Evolutionary conservation across 441 rosid genomes (phyloP), one percentile per base, ranked within the genome.

Genomic region (Populus hybrid): DNA sequence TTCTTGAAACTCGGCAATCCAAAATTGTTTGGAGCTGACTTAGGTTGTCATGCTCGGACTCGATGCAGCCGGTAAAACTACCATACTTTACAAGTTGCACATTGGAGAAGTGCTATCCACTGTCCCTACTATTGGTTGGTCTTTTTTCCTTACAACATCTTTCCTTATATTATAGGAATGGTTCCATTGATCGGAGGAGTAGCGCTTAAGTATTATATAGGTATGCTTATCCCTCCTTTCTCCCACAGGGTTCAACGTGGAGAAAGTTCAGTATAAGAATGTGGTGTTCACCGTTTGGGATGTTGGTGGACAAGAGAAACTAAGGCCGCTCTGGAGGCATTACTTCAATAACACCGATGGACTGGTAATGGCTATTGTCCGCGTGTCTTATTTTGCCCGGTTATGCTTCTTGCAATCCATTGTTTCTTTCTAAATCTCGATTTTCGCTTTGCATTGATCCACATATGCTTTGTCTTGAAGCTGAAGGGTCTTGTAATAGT

Each of bases 311-410:
- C 98, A 94, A 86, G 98, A 94, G 90, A 97, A 96, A 90, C 84
- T 94, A 67, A 89, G 99, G 86, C 98, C 99, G 46, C 90, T 97
- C 11, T 97, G 99, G 99, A 92, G 98, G 95, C 99, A 97, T 82
- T 97, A 97, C 89, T 93, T 94, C 79, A 93, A 91, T 79, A 94
- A 97, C 80, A 97, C 99, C 6, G 99, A 97, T 88, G 99, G 99
- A 74, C 89, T 97, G 91, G 99, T 93, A 86, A 79, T 74, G 36
- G 61, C 9, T 59, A 20, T 50, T 73, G 66, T 42, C 68, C 20
- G 46, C 35, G 61, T 24, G 23, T 71, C 28, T 63, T 74, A 12
- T 36, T 30, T 68, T 73, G 66, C 66, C 6, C 0, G 3, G 14
- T 77, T 70, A 30, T 79, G 54, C 16, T 21, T 74, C 61, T 75